A percentile compares a stretch with the other conserved stretches of the same genome.
Evolutionary conservation across 164 flowering plant species (phyloP).

Genomic region (Euptelea pleiosperma): DNA sequence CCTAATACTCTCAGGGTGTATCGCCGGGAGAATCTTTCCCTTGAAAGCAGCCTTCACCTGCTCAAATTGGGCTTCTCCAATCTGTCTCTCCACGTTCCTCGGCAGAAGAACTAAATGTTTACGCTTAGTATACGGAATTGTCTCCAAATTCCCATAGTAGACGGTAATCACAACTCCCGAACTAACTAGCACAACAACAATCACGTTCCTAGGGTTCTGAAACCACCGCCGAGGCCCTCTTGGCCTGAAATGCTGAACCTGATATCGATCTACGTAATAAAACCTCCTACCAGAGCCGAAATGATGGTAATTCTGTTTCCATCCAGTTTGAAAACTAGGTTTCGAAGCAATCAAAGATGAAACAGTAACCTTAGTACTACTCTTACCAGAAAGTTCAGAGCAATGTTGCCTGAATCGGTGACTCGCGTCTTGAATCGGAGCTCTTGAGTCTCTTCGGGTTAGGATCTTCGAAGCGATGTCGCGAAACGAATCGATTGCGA

Average conservation of each 20-base stretch:
- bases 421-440: constrained; percentile 17
- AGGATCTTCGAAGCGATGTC: constrained; percentile 16
- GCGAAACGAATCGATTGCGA: constrained; percentile 14
- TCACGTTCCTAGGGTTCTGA: constrained; percentile 50
- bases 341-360: constrained; percentile 24
- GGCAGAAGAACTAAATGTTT: constrained; percentile 80
- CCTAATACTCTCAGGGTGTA: constrained; percentile 81
- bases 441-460: neutral
- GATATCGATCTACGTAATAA: constrained; percentile 65
- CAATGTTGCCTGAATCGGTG: neutral
- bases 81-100: constrained; percentile 41
- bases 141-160: constrained; percentile 73
- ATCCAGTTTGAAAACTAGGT: constrained; percentile 6
- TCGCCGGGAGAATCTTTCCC: constrained; percentile 76
- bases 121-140: constrained; percentile 77
- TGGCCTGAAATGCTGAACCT: constrained; percentile 56
- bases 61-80: constrained; percentile 67
- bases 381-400: constrained; percentile 9
- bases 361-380: constrained; percentile 19
- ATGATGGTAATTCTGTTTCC: neutral
- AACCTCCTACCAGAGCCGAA: constrained; percentile 23
- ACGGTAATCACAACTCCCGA: constrained; percentile 57
- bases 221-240: constrained; percentile 74
- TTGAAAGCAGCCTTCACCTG: constrained; percentile 45
- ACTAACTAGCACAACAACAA: constrained; percentile 50